phyloP scores from a whole-genome alignment of 129 eudicot genomes.

The Kitagawia praeruptora region DNA sequence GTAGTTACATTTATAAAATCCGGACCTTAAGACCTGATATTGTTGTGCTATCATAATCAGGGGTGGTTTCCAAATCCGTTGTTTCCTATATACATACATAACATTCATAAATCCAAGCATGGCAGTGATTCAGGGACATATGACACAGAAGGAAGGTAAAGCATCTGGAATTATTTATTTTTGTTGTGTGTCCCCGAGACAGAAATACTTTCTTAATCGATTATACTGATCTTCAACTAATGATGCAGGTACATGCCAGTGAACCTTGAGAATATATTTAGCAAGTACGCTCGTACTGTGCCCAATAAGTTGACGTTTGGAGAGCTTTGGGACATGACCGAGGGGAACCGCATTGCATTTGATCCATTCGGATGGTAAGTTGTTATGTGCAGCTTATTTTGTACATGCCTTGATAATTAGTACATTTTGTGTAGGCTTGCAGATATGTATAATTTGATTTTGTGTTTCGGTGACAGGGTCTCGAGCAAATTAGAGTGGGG shows the following conservation, averaged over 20 bases:
- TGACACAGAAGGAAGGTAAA: conserved; percentile 10
- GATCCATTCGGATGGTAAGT: conserved; percentile 50
- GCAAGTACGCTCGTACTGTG: conserved; percentile 48
- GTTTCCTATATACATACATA: conserved; percentile 1
- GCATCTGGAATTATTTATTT: background rate
- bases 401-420: background rate
- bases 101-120: conserved; percentile 9
- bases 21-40: background rate
- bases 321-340: conserved; percentile 61
- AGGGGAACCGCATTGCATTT: conserved; percentile 30
- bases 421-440: background rate
- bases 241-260: conserved; percentile 33
- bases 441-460: background rate
- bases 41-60: background rate
- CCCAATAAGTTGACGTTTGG: conserved; percentile 44
- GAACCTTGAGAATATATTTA: conserved; percentile 55
- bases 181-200: too few relatives aligned
- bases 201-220: background rate
- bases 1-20: background rate
- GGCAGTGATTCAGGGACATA: conserved; percentile 6
- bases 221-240: background rate
- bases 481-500: conserved; percentile 40
- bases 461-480: conserved; percentile 12
- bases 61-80: conserved; percentile 8
- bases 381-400: background rate